Percentiles rank a stretch among this genome's conserved stretches.
Evolutionary conservation across 2,329 filamentous ascomycete species (phyloP).

Genomic region (Ophiobolus disseminans): DNA sequence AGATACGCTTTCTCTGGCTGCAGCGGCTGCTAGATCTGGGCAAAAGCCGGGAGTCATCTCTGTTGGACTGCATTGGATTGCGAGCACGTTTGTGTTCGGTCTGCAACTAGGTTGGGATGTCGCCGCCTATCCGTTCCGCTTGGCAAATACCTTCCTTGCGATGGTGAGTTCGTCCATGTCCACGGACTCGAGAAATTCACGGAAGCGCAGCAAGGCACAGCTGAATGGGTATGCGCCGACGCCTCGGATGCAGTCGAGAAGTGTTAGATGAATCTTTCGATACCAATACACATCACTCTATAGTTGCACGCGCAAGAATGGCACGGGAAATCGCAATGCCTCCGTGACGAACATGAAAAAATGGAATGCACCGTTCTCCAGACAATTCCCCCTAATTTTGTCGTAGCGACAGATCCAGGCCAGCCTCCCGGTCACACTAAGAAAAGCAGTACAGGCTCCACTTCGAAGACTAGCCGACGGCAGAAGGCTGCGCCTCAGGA

Average conservation of each 20-base stretch:
- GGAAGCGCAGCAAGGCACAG: conserved; percentile 32
- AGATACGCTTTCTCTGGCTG: conserved; percentile 82
- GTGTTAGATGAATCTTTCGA: conserved; percentile 21
- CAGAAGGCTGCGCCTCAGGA: too few relatives aligned
- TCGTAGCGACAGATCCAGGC: too few relatives aligned
- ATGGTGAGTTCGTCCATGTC: conserved; percentile 30
- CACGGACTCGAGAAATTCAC: conserved; percentile 28
- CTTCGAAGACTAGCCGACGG: too few relatives aligned
- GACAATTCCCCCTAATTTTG: too few relatives aligned
- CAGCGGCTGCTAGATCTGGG: conserved; percentile 62
- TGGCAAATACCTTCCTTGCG: conserved; percentile 15
- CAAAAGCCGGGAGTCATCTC: conserved; percentile 44
- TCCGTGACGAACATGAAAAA: too few relatives aligned
- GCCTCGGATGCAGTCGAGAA: conserved; percentile 40
- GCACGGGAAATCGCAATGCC: too few relatives aligned
- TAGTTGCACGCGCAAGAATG: too few relatives aligned
- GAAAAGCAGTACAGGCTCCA: too few relatives aligned
- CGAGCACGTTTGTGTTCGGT: conserved; percentile 22
- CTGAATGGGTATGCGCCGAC: conserved; percentile 32
- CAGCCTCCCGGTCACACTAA: too few relatives aligned
- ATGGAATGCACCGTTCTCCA: too few relatives aligned
- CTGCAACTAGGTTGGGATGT: conserved; percentile 38
- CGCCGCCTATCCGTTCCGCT: conserved; percentile 41
- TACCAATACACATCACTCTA: conserved; percentile 18
- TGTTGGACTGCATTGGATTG: conserved; percentile 43